These are phyloP conservation scores for Pichiaceae sp. DNA, from an alignment of 1,139 yeast genomes.

Conservation along the genomic window DNA sequence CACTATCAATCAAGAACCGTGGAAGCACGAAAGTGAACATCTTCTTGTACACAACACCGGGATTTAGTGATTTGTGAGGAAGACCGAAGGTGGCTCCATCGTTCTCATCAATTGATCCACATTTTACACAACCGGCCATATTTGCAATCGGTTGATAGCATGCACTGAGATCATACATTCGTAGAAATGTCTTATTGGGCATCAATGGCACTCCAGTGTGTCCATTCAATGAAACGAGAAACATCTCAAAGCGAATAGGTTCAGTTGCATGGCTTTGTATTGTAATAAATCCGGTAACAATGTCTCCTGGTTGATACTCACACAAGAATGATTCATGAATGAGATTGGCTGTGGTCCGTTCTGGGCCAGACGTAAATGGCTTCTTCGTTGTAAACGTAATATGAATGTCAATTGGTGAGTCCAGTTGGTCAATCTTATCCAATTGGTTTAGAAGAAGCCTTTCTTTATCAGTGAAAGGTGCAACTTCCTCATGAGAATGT, in stretches of 20 bases:
- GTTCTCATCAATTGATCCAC: constrained; percentile 2
- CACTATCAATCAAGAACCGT: constrained; percentile 42
- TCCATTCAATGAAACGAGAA: constrained; percentile 53
- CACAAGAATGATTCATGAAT: no score
- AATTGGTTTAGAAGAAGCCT: constrained; percentile 2
- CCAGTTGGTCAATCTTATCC: constrained; percentile 15
- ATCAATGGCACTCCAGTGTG: constrained; percentile 5
- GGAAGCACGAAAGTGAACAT: constrained; percentile 57
- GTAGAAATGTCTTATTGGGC: constrained; percentile 27
- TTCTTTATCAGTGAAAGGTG: constrained; percentile 20
- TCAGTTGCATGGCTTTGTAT: constrained; percentile 34
- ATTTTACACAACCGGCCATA: constrained; percentile 12
- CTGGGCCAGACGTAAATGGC: background rate
- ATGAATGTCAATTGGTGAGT: constrained; percentile 5
- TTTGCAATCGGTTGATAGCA: constrained; percentile 27
- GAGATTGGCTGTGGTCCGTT: no score
- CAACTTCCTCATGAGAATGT: constrained; percentile 7
- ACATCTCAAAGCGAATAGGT: constrained; percentile 45
- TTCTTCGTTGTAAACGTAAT: background rate
- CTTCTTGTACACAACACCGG: constrained; percentile 8
- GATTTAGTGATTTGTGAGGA: constrained; percentile 2
- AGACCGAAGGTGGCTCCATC: constrained; percentile 6
- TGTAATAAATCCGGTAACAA: constrained; percentile 44
- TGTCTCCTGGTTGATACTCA: constrained; percentile 49
- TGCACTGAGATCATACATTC: constrained; percentile 35